Evolutionary conservation across 306 rosid species (phyloP).

Genomic region (Medicago arabica): DNA sequence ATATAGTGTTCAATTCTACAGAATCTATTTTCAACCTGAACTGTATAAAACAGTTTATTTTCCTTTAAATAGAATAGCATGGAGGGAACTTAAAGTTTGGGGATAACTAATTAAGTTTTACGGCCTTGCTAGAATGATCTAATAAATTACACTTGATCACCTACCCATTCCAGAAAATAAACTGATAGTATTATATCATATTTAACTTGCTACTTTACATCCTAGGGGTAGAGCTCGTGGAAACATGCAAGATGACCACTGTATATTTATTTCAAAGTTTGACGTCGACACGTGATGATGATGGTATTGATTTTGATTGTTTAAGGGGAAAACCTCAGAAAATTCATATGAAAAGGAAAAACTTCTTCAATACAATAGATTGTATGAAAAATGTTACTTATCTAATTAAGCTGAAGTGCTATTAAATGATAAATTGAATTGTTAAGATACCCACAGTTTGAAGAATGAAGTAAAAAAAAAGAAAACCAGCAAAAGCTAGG

Average conservation of each 20-base stretch:
- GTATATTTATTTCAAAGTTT: constrained; percentile 1
- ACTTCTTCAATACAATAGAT: constrained; percentile 21
- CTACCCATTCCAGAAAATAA: neutral
- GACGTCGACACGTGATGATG: neutral
- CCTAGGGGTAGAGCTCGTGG: too few relatives aligned
- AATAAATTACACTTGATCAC: neutral
- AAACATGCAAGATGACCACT: too few relatives aligned
- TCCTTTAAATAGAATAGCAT: too few relatives aligned
- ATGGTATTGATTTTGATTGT: neutral
- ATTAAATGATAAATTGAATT: constrained; percentile 23
- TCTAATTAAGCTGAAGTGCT: constrained; percentile 1
- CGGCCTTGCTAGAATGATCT: too few relatives aligned
- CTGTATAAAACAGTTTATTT: too few relatives aligned
- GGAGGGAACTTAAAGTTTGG: too few relatives aligned
- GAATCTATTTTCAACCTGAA: too few relatives aligned
- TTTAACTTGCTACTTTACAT: too few relatives aligned
- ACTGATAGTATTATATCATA: too few relatives aligned
- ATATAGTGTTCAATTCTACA: too few relatives aligned
- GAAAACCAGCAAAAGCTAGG: constrained; percentile 17
- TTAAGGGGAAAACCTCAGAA: neutral
- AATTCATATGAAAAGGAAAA: neutral
- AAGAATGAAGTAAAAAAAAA: constrained; percentile 17
- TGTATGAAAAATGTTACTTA: neutral
- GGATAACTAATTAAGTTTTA: too few relatives aligned
- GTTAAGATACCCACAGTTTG: constrained; percentile 4